phyloP scores from a whole-genome alignment of 2,329 filamentous ascomycete species.

The Calonectria pseudoreteaudii region DNA sequence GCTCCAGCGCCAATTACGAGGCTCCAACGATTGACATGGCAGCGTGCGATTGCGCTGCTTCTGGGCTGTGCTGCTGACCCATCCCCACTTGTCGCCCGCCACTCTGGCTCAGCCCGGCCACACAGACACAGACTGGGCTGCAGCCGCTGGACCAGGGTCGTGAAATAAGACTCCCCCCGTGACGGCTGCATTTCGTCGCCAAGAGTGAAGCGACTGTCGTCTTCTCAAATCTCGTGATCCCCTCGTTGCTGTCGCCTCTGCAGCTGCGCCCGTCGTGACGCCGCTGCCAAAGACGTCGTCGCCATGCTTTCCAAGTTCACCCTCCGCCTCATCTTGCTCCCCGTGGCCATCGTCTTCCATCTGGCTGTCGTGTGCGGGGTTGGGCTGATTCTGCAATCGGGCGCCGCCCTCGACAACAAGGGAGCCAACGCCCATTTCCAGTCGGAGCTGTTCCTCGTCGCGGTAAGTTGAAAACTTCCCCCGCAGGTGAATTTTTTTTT shows the following conservation, averaged over 20 bases:
- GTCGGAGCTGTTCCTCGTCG: background rate
- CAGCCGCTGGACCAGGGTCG: background rate
- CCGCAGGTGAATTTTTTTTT: background rate
- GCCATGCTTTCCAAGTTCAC: background rate
- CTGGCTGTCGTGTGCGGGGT: background rate
- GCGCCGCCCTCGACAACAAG: background rate
- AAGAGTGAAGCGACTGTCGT: background rate
- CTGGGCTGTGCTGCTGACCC: background rate
- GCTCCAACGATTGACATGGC: background rate
- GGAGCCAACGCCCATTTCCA: background rate
- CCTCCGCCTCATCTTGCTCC: background rate
- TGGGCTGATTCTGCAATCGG: constrained; percentile 2
- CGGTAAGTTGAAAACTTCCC: background rate
- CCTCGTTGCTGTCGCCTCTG: background rate
- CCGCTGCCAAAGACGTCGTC: background rate
- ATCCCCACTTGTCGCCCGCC: background rate
- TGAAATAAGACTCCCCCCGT: background rate
- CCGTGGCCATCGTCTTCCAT: background rate
- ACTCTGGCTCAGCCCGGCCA: background rate
- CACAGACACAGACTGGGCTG: too few species aligned
- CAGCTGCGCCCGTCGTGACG: background rate
- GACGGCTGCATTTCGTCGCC: background rate
- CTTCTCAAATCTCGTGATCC: background rate
- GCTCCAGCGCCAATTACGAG: background rate
- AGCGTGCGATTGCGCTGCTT: background rate